Conservation (phyloP, 805 yeast species). For the Cyberlindnera mycetangii region DNA sequence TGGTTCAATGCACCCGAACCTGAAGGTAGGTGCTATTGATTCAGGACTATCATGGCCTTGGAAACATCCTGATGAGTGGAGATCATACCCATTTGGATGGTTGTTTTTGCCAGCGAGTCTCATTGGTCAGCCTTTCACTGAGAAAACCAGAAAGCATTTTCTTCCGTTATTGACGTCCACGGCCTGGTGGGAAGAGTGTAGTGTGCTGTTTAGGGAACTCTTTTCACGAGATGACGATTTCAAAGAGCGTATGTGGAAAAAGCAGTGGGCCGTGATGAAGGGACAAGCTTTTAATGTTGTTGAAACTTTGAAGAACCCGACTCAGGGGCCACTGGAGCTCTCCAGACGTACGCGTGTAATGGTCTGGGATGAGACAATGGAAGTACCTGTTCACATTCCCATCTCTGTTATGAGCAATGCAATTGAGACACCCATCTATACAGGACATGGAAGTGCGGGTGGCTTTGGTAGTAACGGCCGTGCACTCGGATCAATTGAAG, state of each 20-base stretch:
- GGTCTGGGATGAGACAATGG: slow-evolving; percentile 60
- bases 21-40: slow-evolving; percentile 70
- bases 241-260: slow-evolving; percentile 61
- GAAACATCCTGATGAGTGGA: slow-evolving; percentile 82
- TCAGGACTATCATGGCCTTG: slow-evolving; percentile 75
- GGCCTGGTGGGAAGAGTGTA: slow-evolving; percentile 69
- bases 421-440: slow-evolving; percentile 37
- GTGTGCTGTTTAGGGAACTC: slow-evolving; percentile 42
- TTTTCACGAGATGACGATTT: slow-evolving; percentile 59
- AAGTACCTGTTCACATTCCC: slow-evolving; percentile 47
- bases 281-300: slow-evolving; percentile 79
- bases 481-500: slow-evolving; percentile 5
- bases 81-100: slow-evolving; percentile 81
- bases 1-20: slow-evolving; percentile 32
- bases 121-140: slow-evolving; percentile 66
- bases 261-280: slow-evolving; percentile 67
- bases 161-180: slow-evolving; percentile 56
- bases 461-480: background rate
- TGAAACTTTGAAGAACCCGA: slow-evolving; percentile 52
- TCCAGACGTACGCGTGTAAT: slow-evolving; percentile 55
- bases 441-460: background rate
- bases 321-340: slow-evolving; percentile 66
- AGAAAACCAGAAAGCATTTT: slow-evolving; percentile 51
- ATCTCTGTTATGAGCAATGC: slow-evolving; percentile 39
- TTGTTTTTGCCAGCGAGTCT: slow-evolving; percentile 59